Conservation (phyloP, 2,329 filamentous ascomycete species). For the Catunica adiposa region DNA sequence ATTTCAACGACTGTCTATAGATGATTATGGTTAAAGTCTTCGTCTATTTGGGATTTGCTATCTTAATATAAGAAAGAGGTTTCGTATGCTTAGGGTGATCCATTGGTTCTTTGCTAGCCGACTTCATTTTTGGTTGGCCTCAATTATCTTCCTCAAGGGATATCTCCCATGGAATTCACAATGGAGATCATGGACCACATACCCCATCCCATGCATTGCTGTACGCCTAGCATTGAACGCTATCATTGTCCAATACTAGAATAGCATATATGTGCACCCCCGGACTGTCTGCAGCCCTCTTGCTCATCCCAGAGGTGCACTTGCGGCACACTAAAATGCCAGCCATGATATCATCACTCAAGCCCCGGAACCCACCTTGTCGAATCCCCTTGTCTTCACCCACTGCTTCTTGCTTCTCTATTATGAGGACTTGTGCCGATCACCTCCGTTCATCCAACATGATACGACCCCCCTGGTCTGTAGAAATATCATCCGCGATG, state of each 20-base stretch:
- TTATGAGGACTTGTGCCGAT: neutral
- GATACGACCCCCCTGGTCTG: neutral
- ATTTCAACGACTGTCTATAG: neutral
- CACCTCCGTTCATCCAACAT: constrained; percentile 3
- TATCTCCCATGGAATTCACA: too few relatives aligned
- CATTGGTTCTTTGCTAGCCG: too few relatives aligned
- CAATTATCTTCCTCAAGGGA: too few relatives aligned
- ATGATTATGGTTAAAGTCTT: neutral
- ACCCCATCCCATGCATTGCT: too few relatives aligned
- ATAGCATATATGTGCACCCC: neutral
- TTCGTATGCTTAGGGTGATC: too few relatives aligned
- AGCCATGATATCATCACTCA: neutral
- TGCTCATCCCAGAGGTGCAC: neutral
- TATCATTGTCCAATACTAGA: too few relatives aligned
- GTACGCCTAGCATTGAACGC: too few relatives aligned
- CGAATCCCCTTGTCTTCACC: neutral
- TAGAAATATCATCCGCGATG: neutral
- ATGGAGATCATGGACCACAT: too few relatives aligned
- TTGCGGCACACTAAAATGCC: neutral
- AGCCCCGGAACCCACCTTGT: neutral
- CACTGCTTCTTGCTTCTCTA: neutral
- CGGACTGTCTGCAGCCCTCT: neutral
- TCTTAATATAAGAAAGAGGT: too few relatives aligned
- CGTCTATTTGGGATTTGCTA: neutral
- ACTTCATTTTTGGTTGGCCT: too few relatives aligned